Percentiles rank a stretch among this genome's conserved stretches.
Evolutionary conservation across 768 basidiomycete genomes (phyloP).

Genomic region (Favolaschia claudopus): DNA sequence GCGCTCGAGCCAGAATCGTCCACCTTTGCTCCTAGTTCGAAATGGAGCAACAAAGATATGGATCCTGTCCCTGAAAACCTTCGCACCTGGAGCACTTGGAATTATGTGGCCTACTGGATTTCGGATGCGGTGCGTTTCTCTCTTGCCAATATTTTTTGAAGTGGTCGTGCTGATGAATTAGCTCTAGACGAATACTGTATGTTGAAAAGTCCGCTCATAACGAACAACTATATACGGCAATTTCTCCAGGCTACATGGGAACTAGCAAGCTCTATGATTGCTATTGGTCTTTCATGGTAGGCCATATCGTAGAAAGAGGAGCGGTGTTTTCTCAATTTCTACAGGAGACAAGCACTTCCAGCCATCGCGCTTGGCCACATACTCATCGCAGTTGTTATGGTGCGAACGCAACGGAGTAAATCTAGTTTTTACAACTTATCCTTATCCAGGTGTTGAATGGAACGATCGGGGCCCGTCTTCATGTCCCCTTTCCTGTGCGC

Average conservation of each 20-base stretch:
- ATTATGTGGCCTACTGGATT: conserved; percentile 71
- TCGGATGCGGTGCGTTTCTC: conserved; percentile 51
- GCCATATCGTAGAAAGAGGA: conserved; percentile 14
- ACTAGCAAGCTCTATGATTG: conserved; percentile 77
- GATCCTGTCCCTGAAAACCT: conserved; percentile 70
- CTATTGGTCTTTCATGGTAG: conserved; percentile 75
- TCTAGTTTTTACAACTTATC: conserved; percentile 22
- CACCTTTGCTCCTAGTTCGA: conserved; percentile 62
- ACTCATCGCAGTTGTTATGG: conserved; percentile 62
- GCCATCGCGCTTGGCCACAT: conserved; percentile 77
- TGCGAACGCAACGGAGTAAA: background rate
- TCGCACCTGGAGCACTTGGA: conserved; percentile 73
- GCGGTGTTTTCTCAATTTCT: background rate
- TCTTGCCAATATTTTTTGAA: background rate
- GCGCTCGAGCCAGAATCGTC: conserved; percentile 58
- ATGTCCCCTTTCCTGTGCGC: conserved; percentile 67
- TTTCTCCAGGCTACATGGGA: conserved; percentile 54
- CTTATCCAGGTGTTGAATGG: conserved; percentile 79
- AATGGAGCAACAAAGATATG: conserved; percentile 81
- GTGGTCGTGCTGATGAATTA: background rate
- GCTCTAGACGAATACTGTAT: conserved; percentile 15
- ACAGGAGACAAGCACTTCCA: conserved; percentile 69
- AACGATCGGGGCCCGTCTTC: conserved; percentile 77
- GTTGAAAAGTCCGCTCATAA: background rate
- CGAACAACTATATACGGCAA: conserved; percentile 32